Conservation (phyloP, 2,329 filamentous ascomycete species). For the Ophiostoma perfectum region DNA sequence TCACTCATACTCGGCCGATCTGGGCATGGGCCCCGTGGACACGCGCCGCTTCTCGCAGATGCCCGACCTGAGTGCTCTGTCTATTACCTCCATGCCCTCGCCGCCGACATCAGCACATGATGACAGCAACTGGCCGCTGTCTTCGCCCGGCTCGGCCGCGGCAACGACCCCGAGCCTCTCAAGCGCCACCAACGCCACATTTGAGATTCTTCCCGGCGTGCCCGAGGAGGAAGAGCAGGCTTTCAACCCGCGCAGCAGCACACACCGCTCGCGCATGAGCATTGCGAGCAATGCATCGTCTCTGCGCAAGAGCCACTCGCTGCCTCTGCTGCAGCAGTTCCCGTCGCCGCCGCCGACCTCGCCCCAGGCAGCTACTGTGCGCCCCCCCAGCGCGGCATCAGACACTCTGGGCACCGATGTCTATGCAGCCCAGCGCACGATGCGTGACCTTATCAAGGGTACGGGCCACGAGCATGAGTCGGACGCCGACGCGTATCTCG, state of each 20-base stretch:
- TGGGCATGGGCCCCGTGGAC: slow-evolving; percentile 26
- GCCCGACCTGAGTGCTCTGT: slow-evolving; percentile 28
- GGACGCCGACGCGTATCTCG: slow-evolving; percentile 31
- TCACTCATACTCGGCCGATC: slow-evolving; percentile 28
- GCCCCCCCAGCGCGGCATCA: slow-evolving; percentile 43
- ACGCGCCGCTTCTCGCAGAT: slow-evolving; percentile 37
- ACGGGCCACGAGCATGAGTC: slow-evolving; percentile 28
- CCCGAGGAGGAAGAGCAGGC: slow-evolving; percentile 56
- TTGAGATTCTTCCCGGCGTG: slow-evolving; percentile 52
- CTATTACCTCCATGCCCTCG: background rate
- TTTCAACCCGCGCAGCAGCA: slow-evolving; percentile 30
- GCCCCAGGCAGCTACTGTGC: slow-evolving; percentile 17
- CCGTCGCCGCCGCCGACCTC: slow-evolving; percentile 30
- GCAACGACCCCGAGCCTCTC: slow-evolving; percentile 14
- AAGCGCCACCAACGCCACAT: slow-evolving; percentile 27
- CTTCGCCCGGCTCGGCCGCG: slow-evolving; percentile 29
- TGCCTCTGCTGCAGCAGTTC: slow-evolving; percentile 48
- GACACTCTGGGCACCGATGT: slow-evolving; percentile 48
- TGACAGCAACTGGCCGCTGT: slow-evolving; percentile 43
- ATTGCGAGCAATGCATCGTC: slow-evolving; percentile 46
- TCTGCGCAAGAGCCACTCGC: slow-evolving; percentile 51
- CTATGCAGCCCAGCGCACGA: slow-evolving; percentile 35
- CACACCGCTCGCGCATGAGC: slow-evolving; percentile 39
- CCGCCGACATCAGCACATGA: slow-evolving; percentile 26
- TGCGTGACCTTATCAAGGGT: slow-evolving; percentile 27